Evolutionary conservation across 2,329 filamentous ascomycete genomes (phyloP), one percentile per base, ranked within the genome.

Genomic region (Stenocarpella maydis): DNA sequence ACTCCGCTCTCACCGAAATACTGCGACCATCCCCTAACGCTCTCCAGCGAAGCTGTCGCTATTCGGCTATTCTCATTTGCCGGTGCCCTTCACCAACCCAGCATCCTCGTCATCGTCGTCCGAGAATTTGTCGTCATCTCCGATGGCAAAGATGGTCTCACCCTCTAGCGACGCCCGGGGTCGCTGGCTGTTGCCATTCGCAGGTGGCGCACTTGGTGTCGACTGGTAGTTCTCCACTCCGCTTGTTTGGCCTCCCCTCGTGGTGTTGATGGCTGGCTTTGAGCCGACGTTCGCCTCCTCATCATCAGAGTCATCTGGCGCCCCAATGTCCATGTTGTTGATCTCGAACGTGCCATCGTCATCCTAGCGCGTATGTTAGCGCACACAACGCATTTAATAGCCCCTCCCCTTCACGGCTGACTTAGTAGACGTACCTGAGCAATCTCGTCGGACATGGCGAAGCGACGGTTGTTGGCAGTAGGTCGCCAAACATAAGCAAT

Each of bases 381-480:
- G 37, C 37, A 17, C 10, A 24, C 15, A 2, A 37, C 19, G 5
- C 4, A 37, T 21, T 43, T 9, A 19, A 8, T 19, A 49, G 14
- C 14, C n/a, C 28, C 37, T 19, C 6, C 14, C n/a, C n/a, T 49
- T 19, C 12, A 6, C 10, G 34, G 41, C 19, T 24, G 2, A 10
- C 2, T 19, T 24, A n/a, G 58, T 34, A 37, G 28, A 49, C 58
- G 28, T 21, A 63, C 58, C 43, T 71, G 70, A 3, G 96, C 95
- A 77, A 99, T 91, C 88, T 99, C 96, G 77, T 99, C 96, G 82
- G 93, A 97, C 96, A 99, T 99, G 72, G 96, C 96, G 76, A 99
- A 99, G 69, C 96, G 90, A 75, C 95, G 89, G 82, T 99, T 99
- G 82, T 99, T 98, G 65, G 92, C 94, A 26, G 95, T 98, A 8